A percentile compares a stretch with the other conserved stretches of the same genome.
Conservation (phyloP, 345 rosid species). For the Rhizophora apiculata region DNA sequence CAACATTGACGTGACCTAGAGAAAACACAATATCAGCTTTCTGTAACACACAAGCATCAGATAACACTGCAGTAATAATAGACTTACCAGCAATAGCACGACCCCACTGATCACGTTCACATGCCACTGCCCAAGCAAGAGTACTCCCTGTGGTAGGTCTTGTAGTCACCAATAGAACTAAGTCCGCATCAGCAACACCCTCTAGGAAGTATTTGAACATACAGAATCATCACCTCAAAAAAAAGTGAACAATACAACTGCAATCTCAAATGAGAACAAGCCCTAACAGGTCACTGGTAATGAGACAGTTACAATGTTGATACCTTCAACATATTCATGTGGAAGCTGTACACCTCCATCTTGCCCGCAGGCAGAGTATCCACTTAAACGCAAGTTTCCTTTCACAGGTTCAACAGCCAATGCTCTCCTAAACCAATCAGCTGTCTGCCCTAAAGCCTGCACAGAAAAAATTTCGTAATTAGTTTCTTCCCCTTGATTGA, state of each 20-base stretch:
- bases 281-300: slow-evolving; percentile 2
- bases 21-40: slow-evolving; percentile 16
- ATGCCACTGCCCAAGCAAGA: slow-evolving; percentile 99
- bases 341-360: slow-evolving; percentile 99
- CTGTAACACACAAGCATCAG: neutral
- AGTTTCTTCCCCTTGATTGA: slow-evolving; percentile 10
- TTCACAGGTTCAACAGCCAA: slow-evolving; percentile 96
- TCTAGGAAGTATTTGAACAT: slow-evolving; percentile 36
- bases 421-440: slow-evolving; percentile 87
- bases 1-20: slow-evolving; percentile 95
- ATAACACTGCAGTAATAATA: neutral
- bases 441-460: slow-evolving; percentile 95
- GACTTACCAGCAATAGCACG: slow-evolving; percentile 93
- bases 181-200: slow-evolving; percentile 89
- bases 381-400: slow-evolving; percentile 93
- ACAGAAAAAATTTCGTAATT: slow-evolving; percentile 27
- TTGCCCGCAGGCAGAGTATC: slow-evolving; percentile 99
- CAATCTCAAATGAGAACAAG: neutral
- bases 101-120: slow-evolving; percentile 99
- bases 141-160: slow-evolving; percentile 99
- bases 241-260: slow-evolving; percentile 2
- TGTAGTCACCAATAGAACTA: slow-evolving; percentile 93
- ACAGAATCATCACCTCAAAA: slow-evolving; percentile 7
- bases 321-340: slow-evolving; percentile 90
- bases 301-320: slow-evolving; percentile 13